Conservation (phyloP, 2,329 filamentous ascomycete species). For the Fusarium austroafricanum region DNA sequence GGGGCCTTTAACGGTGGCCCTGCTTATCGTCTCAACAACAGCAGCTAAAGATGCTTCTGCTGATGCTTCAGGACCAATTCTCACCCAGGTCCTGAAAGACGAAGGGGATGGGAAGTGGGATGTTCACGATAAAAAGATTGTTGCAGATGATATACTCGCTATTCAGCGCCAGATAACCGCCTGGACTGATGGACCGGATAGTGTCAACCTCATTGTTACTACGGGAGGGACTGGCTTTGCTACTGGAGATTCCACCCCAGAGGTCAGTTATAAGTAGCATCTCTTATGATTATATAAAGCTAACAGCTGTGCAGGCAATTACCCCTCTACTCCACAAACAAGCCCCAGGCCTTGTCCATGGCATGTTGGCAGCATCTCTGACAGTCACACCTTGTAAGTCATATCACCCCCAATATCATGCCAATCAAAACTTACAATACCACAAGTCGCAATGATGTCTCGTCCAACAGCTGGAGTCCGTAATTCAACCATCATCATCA, state of each 20-base stretch:
- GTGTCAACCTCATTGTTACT: constrained; percentile 82
- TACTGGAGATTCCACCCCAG: constrained; percentile 84
- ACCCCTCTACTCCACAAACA: constrained; percentile 82
- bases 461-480: constrained; percentile 90
- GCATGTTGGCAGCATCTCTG: constrained; percentile 88
- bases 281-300: neutral
- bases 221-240: constrained; percentile 96
- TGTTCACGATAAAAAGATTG: constrained; percentile 76
- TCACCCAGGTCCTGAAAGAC: constrained; percentile 75
- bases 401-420: no score
- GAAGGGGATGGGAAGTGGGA: constrained; percentile 79
- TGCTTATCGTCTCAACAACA: constrained; percentile 92
- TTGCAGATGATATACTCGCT: constrained; percentile 77
- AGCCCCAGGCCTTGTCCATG: constrained; percentile 92
- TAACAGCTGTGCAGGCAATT: constrained; percentile 67
- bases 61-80: constrained; percentile 75
- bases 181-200: constrained; percentile 76
- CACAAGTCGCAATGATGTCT: constrained; percentile 92
- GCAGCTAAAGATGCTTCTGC: constrained; percentile 82
- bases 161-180: constrained; percentile 79
- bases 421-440: constrained; percentile 33
- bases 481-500: constrained; percentile 84
- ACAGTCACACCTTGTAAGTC: constrained; percentile 87
- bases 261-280: constrained; percentile 64
- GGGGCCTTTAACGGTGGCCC: constrained; percentile 72